Base-by-base conservation (phyloP, 768 basidiomycete species). In the Tylopilus intermedius region DNA sequence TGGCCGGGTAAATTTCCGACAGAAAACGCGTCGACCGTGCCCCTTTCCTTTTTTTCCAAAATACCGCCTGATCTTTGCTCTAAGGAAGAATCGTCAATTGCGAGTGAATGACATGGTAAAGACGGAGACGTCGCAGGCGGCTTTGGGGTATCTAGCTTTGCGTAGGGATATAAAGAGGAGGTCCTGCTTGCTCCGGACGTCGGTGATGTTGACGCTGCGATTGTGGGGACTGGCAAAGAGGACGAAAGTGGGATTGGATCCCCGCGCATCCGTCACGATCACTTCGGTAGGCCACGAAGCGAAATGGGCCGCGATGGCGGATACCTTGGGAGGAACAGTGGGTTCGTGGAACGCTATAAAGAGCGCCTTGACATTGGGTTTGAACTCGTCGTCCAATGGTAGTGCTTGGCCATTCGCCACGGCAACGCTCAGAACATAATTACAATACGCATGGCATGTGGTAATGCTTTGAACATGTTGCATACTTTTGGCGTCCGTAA, bases 41-140 rank as follows among this genome's bases (percentile, higher is more conserved):
- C 18, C 18, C 71, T 13, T 86, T 82, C 30, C 98, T 67, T 63
- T 90, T 88, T 51, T 83, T 74, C 95, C 95, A 98, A 14, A 98
- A 74, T 4, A 83, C 80, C 45, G 79, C 77, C 68, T 96, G 94
- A 58, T 94, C 90, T 48, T 83, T 81, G 2, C 69, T 63, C 0
- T 87, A 77, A 3, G 94, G 94, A 37, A 96, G 78, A 58, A 77
- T 74, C 2, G 74, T 72, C 18, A 82, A 76, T 2, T 71, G 73
- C 2, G 86, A 2, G 80, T 81, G 74, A 91, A 94, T 81, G 96
- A 97, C 48, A 99, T 74, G 15, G 90, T 80, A 70, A 88, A 97
- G 46, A 97, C 79, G 14, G 94, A 85, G 30, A 96, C 91, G 61
- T 99, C 96, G 69, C 95, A 98, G 4, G 95, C 96, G 45, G 97